A percentile compares a stretch with the other conserved stretches of the same genome.
These are phyloP conservation scores for Nannochloropsis granulata DNA, from an alignment of 108 stramenopile genomes.

Conservation along the genomic window DNA sequence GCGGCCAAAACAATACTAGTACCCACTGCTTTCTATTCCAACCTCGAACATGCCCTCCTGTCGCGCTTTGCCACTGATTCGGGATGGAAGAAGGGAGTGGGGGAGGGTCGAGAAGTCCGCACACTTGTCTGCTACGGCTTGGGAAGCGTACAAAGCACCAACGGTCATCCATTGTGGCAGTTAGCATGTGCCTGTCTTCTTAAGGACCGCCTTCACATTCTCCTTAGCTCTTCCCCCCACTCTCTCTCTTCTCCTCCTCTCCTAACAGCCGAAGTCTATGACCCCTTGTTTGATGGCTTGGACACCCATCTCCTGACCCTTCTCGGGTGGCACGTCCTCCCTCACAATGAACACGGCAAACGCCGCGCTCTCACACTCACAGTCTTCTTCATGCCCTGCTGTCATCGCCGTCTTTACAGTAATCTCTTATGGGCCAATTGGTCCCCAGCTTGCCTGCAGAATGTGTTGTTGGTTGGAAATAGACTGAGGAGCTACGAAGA, in stretches of 20 bases:
- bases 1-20: background rate
- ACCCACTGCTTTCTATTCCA: background rate
- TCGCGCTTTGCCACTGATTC: background rate
- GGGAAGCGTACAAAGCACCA: background rate
- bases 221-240: background rate
- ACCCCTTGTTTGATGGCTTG: background rate
- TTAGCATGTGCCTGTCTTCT: background rate
- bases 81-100: background rate
- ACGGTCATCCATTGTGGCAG: background rate
- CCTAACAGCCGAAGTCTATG: background rate
- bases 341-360: background rate
- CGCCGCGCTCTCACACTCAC: background rate
- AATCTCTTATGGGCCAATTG: background rate
- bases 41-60: background rate
- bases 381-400: background rate
- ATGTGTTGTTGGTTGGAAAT: background rate
- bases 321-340: background rate
- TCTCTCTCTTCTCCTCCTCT: background rate
- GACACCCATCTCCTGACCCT: background rate
- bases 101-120: background rate
- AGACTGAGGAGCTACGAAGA: background rate
- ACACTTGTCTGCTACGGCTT: background rate
- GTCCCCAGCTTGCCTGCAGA: background rate
- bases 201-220: background rate
- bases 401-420: background rate